A percentile compares a stretch with the other conserved stretches of the same genome.
Evolutionary conservation across 2,329 filamentous ascomycete genomes (phyloP).

Genomic region (Paecilomyces sp.): DNA sequence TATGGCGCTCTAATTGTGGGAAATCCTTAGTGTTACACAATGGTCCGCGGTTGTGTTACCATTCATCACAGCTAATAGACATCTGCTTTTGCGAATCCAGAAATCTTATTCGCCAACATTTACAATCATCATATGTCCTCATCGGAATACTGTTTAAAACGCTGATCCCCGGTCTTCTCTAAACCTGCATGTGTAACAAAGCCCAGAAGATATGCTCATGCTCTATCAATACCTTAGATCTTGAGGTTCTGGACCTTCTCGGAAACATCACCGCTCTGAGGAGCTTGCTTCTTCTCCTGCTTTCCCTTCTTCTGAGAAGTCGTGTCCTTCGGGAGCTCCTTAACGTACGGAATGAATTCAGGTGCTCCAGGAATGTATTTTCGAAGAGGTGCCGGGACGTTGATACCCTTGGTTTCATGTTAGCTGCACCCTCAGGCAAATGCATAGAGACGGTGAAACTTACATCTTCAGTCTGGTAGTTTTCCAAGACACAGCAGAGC

Average conservation of each 20-base stretch:
- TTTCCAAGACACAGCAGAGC: slow-evolving; percentile 91
- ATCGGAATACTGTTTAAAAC: slow-evolving; percentile 1
- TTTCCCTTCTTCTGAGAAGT: slow-evolving; percentile 53
- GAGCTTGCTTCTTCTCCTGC: slow-evolving; percentile 18
- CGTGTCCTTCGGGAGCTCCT: slow-evolving; percentile 73
- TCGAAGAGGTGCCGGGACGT: slow-evolving; percentile 72
- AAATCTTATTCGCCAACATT: neutral
- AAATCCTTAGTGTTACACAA: neutral
- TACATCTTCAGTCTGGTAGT: slow-evolving; percentile 86
- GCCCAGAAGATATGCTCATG: neutral
- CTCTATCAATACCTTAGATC: slow-evolving; percentile 19
- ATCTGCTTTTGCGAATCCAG: neutral
- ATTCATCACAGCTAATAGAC: neutral
- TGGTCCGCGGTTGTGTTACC: neutral
- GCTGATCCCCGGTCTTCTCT: slow-evolving; percentile 4
- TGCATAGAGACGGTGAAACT: slow-evolving; percentile 21
- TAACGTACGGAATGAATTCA: slow-evolving; percentile 81
- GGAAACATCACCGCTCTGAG: slow-evolving; percentile 25
- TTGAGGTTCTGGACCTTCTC: slow-evolving; percentile 36
- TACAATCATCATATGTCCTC: slow-evolving; percentile 3
- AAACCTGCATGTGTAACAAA: neutral
- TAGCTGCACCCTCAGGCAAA: slow-evolving; percentile 5
- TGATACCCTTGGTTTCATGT: slow-evolving; percentile 55
- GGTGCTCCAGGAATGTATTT: slow-evolving; percentile 87
- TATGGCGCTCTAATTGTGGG: too few relatives aligned